Conservation (phyloP, 2,329 filamentous ascomycete genomes). For the Calonectria pseudoturangicola region DNA sequence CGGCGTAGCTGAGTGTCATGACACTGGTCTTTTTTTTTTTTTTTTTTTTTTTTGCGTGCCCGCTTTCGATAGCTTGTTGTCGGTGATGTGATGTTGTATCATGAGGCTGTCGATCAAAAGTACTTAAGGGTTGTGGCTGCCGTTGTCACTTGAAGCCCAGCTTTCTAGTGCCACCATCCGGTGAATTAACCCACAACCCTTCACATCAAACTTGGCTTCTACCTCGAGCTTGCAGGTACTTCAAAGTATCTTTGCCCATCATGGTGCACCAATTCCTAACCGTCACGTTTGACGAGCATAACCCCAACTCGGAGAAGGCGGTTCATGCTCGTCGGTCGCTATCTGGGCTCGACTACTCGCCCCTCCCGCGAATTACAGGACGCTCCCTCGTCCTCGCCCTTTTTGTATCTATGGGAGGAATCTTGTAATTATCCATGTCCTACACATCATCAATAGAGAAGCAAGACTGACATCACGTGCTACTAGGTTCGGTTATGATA, state of each 20-base stretch:
- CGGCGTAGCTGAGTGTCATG: slow-evolving; percentile 44
- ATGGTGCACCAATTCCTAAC: slow-evolving; percentile 51
- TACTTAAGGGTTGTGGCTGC: slow-evolving; percentile 11
- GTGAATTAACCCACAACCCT: background rate
- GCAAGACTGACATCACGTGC: background rate
- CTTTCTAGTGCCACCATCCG: background rate
- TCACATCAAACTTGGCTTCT: background rate
- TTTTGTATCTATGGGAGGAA: slow-evolving; percentile 67
- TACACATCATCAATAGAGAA: background rate
- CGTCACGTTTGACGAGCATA: slow-evolving; percentile 65
- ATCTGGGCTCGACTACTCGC: slow-evolving; percentile 66
- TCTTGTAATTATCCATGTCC: slow-evolving; percentile 59
- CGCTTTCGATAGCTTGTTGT: background rate
- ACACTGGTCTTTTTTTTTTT: background rate
- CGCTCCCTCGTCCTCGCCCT: slow-evolving; percentile 62
- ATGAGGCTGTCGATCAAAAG: background rate
- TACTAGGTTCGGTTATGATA: slow-evolving; percentile 66
- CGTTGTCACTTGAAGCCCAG: background rate
- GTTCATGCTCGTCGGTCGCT: slow-evolving; percentile 57
- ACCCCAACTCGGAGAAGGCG: slow-evolving; percentile 63
- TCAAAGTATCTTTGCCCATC: slow-evolving; percentile 36
- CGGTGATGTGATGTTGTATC: background rate
- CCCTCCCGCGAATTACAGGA: slow-evolving; percentile 62
- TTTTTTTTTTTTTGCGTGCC: background rate
- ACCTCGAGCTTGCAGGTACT: slow-evolving; percentile 7